phyloP scores from a whole-genome alignment of 768 basidiomycete genomes.

The Rhodocollybia butyracea region DNA sequence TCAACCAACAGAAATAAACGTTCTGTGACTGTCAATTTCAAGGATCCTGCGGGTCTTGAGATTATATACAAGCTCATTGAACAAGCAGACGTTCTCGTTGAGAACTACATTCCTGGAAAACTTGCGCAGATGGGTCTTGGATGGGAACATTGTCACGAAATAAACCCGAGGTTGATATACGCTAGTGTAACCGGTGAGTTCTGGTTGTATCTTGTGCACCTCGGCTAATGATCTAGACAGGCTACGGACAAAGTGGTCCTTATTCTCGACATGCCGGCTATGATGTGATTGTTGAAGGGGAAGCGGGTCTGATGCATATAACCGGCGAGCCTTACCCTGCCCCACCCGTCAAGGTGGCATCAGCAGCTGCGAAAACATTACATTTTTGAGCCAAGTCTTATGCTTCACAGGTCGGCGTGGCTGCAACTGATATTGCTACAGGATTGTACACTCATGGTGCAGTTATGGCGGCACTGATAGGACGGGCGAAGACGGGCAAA shows the following conservation, averaged over 20 bases:
- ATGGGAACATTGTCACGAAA: constrained; percentile 72
- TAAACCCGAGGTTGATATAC: constrained; percentile 84
- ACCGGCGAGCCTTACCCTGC: constrained; percentile 30
- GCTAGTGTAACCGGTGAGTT: constrained; percentile 79
- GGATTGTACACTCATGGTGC: constrained; percentile 90
- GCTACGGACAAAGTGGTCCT: constrained; percentile 88
- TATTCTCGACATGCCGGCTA: constrained; percentile 82
- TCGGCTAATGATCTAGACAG: constrained; percentile 26
- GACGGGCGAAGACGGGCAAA: constrained; percentile 77
- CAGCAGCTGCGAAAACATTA: not conserved
- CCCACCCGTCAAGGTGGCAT: constrained; percentile 1
- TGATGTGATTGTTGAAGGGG: constrained; percentile 83
- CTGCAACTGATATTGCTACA: constrained; percentile 86
- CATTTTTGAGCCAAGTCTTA: constrained; percentile 62
- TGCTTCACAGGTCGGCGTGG: constrained; percentile 94
- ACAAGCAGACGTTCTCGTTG: constrained; percentile 81
- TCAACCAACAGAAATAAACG: constrained; percentile 87
- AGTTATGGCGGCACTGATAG: constrained; percentile 86
- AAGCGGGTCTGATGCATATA: constrained; percentile 96
- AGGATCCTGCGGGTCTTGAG: constrained; percentile 69
- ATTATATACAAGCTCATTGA: constrained; percentile 70
- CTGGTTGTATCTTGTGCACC: constrained; percentile 4
- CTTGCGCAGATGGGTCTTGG: constrained; percentile 82
- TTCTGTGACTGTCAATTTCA: constrained; percentile 88
- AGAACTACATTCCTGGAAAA: constrained; percentile 87